Base-by-base conservation (phyloP, 2,329 filamentous ascomycete genomes). In the Pseudogymnoascus sp. region DNA sequence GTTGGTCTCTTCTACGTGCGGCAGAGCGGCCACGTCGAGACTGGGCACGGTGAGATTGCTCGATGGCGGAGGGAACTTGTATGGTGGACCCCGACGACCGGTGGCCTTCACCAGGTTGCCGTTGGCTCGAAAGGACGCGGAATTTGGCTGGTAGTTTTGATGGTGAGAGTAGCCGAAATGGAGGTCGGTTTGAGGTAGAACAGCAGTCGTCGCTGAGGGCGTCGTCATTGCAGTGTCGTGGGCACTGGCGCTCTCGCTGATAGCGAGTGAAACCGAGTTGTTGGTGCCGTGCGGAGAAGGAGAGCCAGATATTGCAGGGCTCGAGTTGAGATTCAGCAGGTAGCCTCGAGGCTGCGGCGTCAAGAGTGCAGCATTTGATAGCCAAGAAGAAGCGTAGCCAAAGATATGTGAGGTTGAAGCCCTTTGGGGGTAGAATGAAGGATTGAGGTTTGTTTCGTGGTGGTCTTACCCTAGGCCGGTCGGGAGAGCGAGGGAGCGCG, bases 141-240 rank as follows among this genome's bases (percentile, higher is more conserved):
- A 10, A 66, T 79, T 81, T 57, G 81, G 73, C 71, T 85, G 83
- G 72, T 83, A 85, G 66, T 77, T 73, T 66, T 79, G 78, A 67
- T 81, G 80, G 73, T 81, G 80, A 62, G 85, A 81, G 72, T 87
- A 87, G 69, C 77, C 80, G 79, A 86, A 86, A 72, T 83, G 82
- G 66, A 83, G 82, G 76, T 86, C 84, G 76, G 87, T 86, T 71
- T 83, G 84, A 74, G 86, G 86, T 73, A 90, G 81, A 69, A 86
- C 88, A 72, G 86, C 86, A 75, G 87, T 89, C 71, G 87, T 87
- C 72, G 87, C 89, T 67, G 89, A 91, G 69, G 90, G 89, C 70
- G 89, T 92, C 81, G 90, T 93, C 90, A 93, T 93, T 67, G 66
- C 69, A 59, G 60, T 51, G 34, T 60, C 57, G 36, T 40, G 57